Evolutionary conservation across 129 eudicot genomes (phyloP).

Genomic region (Tanacetum coccineum): DNA sequence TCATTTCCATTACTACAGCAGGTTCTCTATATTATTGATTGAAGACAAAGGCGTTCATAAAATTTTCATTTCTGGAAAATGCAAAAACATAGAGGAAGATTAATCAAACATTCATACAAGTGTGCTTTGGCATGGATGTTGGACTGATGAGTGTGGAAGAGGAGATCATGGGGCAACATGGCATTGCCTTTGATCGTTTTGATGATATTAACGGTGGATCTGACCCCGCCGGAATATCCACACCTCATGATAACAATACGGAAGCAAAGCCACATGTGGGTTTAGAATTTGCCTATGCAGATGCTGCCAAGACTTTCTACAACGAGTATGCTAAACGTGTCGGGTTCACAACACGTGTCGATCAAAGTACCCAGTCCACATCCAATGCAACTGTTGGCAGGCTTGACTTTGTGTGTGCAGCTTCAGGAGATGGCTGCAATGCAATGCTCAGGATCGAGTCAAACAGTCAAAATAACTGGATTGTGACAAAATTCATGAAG

Average conservation of each 20-base stretch:
- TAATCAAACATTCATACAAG: slow-evolving; percentile 7
- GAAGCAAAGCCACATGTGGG: slow-evolving; percentile 58
- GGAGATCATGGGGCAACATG: slow-evolving; percentile 50
- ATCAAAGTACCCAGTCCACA: slow-evolving; percentile 32
- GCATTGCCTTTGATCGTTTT: slow-evolving; percentile 42
- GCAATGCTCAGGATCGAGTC: slow-evolving; percentile 66
- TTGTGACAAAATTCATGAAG: slow-evolving; percentile 49
- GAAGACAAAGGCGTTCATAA: slow-evolving; percentile 12
- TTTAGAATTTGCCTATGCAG: slow-evolving; percentile 60
- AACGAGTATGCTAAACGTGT: slow-evolving; percentile 64
- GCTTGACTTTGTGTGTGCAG: slow-evolving; percentile 47
- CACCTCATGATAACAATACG: slow-evolving; percentile 35
- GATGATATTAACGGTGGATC: slow-evolving; percentile 42
- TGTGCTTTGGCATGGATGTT: slow-evolving; percentile 38
- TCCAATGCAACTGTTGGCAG: slow-evolving; percentile 29
- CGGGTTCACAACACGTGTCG: slow-evolving; percentile 52
- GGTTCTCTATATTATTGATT: not conserved
- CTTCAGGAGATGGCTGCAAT: slow-evolving; percentile 47
- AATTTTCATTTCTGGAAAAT: slow-evolving; percentile 14
- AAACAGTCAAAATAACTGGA: slow-evolving; percentile 47
- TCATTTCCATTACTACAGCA: not conserved
- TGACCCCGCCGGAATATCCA: slow-evolving; percentile 35
- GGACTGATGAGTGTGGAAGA: slow-evolving; percentile 42
- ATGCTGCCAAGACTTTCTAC: slow-evolving; percentile 65
- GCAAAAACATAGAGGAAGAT: slow-evolving; percentile 12